These are phyloP conservation scores for Whalleya microplaca DNA, from an alignment of 2,329 filamentous ascomycete genomes.

Conservation along the genomic window DNA sequence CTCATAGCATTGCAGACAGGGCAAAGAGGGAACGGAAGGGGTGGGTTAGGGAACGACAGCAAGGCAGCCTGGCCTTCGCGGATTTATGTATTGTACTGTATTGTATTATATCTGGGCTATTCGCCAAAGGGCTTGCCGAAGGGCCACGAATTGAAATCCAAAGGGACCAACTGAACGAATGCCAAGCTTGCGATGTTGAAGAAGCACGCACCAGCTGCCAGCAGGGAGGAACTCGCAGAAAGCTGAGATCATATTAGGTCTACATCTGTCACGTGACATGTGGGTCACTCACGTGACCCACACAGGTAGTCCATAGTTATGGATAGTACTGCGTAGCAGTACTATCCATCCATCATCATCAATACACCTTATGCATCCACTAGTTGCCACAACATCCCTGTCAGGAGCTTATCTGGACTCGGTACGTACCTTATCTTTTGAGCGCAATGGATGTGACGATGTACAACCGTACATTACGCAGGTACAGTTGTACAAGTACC, in stretches of 20 bases:
- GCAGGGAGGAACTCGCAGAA: background rate
- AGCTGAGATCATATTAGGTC: background rate
- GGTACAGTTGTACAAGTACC: no score
- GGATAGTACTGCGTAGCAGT: no score
- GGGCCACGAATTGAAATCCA: background rate
- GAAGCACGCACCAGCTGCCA: background rate
- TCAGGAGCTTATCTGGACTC: no score
- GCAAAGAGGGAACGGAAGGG: background rate
- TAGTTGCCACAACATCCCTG: no score
- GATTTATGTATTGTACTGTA: background rate
- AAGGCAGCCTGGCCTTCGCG: background rate
- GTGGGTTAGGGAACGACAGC: background rate
- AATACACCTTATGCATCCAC: no score
- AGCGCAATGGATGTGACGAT: no score
- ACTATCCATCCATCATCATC: no score
- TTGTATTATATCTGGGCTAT: background rate
- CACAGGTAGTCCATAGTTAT: no score
- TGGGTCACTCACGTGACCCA: no score
- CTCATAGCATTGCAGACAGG: slow-evolving; percentile 1
- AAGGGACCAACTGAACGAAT: background rate
- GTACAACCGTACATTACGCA: no score
- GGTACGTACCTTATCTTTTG: no score
- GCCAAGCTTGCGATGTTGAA: background rate
- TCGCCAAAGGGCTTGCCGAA: slow-evolving; percentile 18
- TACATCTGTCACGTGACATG: background rate